Evolutionary conservation across 2,329 filamentous ascomycete species (phyloP).

Genomic region (Aspergillus unguis): DNA sequence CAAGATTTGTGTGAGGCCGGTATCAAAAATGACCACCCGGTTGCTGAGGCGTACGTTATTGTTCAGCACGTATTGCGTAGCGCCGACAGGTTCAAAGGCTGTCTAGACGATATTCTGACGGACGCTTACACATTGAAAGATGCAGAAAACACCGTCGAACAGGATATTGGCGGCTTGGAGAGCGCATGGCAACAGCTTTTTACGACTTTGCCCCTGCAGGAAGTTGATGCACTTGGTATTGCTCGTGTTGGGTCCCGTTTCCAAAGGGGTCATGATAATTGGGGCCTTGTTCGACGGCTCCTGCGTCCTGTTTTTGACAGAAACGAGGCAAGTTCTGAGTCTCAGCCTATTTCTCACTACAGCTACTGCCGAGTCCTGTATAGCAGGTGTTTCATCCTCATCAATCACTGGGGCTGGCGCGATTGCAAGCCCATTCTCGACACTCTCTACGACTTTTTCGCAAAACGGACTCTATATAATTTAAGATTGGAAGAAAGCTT

Average conservation of each 20-base stretch:
- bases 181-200: constrained; percentile 47
- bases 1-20: constrained; percentile 46
- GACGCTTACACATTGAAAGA: constrained; percentile 31
- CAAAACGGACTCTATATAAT: constrained; percentile 50
- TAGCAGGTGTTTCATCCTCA: constrained; percentile 52
- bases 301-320: constrained; percentile 47
- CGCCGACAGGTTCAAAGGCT: constrained; percentile 25
- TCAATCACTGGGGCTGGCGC: constrained; percentile 56
- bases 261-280: constrained; percentile 45
- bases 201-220: constrained; percentile 51
- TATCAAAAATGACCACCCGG: constrained; percentile 43
- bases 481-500: constrained; percentile 51
- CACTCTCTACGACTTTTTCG: constrained; percentile 59
- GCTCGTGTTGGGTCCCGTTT: constrained; percentile 42
- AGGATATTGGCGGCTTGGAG: constrained; percentile 35
- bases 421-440: constrained; percentile 54
- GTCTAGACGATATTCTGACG: constrained; percentile 45
- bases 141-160: constrained; percentile 38
- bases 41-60: constrained; percentile 48
- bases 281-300: constrained; percentile 48
- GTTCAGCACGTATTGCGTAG: constrained; percentile 42
- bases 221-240: constrained; percentile 52
- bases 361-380: constrained; percentile 53
- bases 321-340: constrained; percentile 43
- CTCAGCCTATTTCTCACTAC: constrained; percentile 49